Evolutionary conservation across 805 yeast genomes (phyloP).

Genomic region (Pichia paraexigua): DNA sequence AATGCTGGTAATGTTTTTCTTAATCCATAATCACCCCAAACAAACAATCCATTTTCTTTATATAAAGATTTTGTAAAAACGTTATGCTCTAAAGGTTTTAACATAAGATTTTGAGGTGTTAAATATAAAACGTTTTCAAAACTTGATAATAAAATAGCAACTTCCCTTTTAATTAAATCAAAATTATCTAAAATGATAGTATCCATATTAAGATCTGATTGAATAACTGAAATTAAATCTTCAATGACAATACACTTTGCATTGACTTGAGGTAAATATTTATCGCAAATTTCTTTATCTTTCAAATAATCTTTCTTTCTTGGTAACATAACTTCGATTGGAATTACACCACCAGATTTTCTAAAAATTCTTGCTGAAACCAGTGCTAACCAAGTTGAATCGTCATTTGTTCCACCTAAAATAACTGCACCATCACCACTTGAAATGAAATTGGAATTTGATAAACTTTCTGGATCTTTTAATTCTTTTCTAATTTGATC

Average conservation of each 20-base stretch:
- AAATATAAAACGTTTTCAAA: constrained; percentile 40
- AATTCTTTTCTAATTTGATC: not conserved
- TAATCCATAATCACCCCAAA: constrained; percentile 83
- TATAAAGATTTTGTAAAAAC: constrained; percentile 41
- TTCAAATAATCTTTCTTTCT: constrained; percentile 31
- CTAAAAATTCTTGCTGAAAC: constrained; percentile 44
- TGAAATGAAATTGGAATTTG: not conserved
- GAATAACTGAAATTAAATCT: constrained; percentile 30
- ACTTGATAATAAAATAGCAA: constrained; percentile 36
- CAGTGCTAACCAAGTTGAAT: constrained; percentile 50
- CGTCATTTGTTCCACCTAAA: constrained; percentile 51
- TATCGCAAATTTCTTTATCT: constrained; percentile 40
- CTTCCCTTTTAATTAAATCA: constrained; percentile 30
- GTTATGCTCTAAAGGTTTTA: constrained; percentile 32
- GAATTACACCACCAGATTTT: constrained; percentile 38
- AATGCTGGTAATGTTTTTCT: constrained; percentile 65
- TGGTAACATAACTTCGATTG: constrained; percentile 40
- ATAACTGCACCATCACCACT: constrained; percentile 52
- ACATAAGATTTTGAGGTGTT: constrained; percentile 38
- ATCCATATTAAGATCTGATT: constrained; percentile 21
- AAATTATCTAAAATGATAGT: constrained; percentile 31
- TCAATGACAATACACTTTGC: constrained; percentile 54
- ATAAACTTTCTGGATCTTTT: not conserved
- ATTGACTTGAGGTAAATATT: constrained; percentile 36
- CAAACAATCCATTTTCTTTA: constrained; percentile 42